Percentiles rank a stretch among this genome's conserved stretches.
phyloP scores from a whole-genome alignment of 2,329 filamentous ascomycete species.

The Hypoxylon sp. region DNA sequence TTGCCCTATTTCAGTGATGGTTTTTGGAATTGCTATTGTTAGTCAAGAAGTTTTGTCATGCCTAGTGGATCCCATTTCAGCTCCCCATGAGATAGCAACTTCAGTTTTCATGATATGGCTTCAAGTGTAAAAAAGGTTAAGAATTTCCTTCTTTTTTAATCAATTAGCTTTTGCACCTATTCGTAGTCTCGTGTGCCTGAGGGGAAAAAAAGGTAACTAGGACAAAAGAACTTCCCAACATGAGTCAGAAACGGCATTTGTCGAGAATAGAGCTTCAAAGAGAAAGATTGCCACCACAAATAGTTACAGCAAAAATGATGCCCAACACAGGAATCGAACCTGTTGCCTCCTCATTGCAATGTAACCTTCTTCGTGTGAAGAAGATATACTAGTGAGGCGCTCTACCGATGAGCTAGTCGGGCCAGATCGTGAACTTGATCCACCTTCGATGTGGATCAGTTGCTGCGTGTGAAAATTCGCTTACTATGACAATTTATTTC shows the following conservation, averaged over 20 bases:
- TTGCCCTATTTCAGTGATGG: slow-evolving; percentile 43
- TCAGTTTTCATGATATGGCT: neutral
- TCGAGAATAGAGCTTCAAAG: neutral
- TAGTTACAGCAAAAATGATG: slow-evolving; percentile 17
- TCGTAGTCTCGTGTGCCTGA: neutral
- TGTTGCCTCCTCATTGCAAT: slow-evolving; percentile 39
- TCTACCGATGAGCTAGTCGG: slow-evolving; percentile 45
- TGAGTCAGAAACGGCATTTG: too few relatives aligned
- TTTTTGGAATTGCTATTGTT: neutral
- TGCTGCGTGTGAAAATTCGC: slow-evolving; percentile 2
- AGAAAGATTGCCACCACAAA: neutral
- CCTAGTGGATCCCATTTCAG: neutral
- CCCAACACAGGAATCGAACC: slow-evolving; percentile 41
- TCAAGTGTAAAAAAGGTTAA: neutral
- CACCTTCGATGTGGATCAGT: slow-evolving; percentile 9
- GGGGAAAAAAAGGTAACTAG: neutral
- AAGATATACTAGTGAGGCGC: slow-evolving; percentile 39
- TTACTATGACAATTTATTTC: slow-evolving; percentile 5
- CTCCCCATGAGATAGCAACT: neutral
- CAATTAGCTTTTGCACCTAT: neutral
- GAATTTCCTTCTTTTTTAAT: neutral
- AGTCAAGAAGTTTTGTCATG: neutral
- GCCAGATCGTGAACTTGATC: slow-evolving; percentile 12
- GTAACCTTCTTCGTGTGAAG: slow-evolving; percentile 1
- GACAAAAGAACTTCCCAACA: neutral